These are phyloP conservation scores for Orychophragmus violaceus DNA, from an alignment of 345 rosid species.

Conservation along the genomic window DNA sequence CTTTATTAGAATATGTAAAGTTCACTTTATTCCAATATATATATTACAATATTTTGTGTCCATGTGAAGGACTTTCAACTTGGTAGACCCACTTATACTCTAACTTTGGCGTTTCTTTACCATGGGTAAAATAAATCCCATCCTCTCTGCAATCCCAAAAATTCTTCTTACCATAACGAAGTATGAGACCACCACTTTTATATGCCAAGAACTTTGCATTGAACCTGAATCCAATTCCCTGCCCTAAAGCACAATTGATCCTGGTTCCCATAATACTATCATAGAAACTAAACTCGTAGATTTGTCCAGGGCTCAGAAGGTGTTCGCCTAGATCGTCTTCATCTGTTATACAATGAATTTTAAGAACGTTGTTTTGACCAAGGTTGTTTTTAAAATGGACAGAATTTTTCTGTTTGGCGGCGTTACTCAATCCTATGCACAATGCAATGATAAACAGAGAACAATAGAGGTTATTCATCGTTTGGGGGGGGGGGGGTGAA, in stretches of 20 bases:
- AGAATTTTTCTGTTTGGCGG: background rate
- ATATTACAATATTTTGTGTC: too few species aligned
- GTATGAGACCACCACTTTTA: background rate
- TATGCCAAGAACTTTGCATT: background rate
- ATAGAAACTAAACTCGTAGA: background rate
- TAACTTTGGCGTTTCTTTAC: background rate
- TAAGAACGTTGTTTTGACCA: background rate
- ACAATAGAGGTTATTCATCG: background rate
- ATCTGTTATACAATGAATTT: background rate
- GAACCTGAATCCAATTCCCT: background rate
- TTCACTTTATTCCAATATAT: too few species aligned
- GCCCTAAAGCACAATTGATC: background rate
- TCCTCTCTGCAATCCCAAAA: slow-evolving; percentile 10
- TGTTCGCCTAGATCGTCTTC: background rate
- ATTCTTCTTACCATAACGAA: background rate
- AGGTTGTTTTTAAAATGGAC: background rate
- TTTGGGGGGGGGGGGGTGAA: background rate
- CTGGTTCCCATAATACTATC: background rate
- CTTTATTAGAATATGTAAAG: too few species aligned
- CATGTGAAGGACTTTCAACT: background rate
- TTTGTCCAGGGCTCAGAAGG: background rate
- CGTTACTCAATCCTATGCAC: background rate
- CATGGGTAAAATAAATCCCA: slow-evolving; percentile 18
- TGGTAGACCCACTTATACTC: background rate
- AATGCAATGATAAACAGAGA: background rate